Conservation (phyloP, 352 stramenopile species). For the Globisporangium solare region DNA sequence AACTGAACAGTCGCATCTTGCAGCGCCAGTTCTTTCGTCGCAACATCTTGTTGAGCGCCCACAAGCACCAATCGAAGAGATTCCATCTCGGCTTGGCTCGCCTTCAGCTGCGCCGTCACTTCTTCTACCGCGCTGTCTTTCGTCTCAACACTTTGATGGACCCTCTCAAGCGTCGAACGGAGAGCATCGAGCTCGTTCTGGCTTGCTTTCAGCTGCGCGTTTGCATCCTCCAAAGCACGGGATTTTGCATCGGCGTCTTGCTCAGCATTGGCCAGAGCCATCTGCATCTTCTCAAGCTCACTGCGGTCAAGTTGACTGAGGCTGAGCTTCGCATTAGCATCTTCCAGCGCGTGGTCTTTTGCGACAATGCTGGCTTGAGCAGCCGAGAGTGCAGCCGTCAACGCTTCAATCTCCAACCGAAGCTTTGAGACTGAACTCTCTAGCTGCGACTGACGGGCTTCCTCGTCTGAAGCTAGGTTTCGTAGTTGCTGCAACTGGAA, state of each 20-base stretch:
- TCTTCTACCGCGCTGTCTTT: conserved; percentile 5
- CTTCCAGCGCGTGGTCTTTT: conserved; percentile 11
- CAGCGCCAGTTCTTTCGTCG: conserved; percentile 2
- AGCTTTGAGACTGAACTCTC: conserved; percentile 19
- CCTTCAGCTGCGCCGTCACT: neutral
- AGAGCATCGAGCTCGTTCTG: conserved; percentile 5
- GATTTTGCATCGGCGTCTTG: conserved; percentile 2
- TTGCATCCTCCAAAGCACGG: conserved; percentile 10
- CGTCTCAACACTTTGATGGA: neutral
- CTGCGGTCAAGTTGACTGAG: neutral
- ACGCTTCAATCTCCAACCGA: conserved; percentile 12
- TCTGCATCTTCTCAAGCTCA: conserved; percentile 4
- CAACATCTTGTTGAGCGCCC: conserved; percentile 1
- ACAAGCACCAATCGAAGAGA: neutral
- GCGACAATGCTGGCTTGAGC: conserved; percentile 3
- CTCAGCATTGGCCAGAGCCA: conserved; percentile 5
- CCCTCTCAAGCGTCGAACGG: neutral
- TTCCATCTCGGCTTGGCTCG: conserved; percentile 11
- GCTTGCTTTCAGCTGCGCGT: conserved; percentile 3
- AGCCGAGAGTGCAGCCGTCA: conserved; percentile 7
- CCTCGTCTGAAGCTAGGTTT: conserved; percentile 46
- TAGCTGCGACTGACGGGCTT: conserved; percentile 26
- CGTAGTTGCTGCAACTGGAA: conserved; percentile 75
- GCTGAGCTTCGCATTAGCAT: neutral
- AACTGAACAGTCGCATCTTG: conserved; percentile 3